Evolutionary conservation across 2,329 filamentous ascomycete species (phyloP).

Genomic region (Cladophialophora exuberans): DNA sequence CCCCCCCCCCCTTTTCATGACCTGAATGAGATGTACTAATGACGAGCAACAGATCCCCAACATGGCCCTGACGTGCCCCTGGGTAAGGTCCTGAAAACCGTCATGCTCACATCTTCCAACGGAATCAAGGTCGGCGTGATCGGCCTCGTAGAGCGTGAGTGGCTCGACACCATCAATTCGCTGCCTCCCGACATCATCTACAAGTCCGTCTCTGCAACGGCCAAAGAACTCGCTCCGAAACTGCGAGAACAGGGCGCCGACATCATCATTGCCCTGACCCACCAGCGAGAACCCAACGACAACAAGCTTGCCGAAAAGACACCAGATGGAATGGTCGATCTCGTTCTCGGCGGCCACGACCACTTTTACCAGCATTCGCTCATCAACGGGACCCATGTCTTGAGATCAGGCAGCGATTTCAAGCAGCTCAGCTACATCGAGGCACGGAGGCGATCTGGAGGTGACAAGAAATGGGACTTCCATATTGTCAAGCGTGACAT

Average conservation of each 20-base stretch:
- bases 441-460: slow-evolving; percentile 57
- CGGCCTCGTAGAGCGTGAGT: slow-evolving; percentile 83
- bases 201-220: slow-evolving; percentile 75
- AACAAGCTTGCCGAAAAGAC: slow-evolving; percentile 77
- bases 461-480: slow-evolving; percentile 71
- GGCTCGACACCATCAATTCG: slow-evolving; percentile 86
- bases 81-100: slow-evolving; percentile 73
- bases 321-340: slow-evolving; percentile 73
- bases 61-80: slow-evolving; percentile 75
- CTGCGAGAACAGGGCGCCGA: slow-evolving; percentile 78
- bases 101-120: slow-evolving; percentile 77
- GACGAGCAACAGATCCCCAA: slow-evolving; percentile 77
- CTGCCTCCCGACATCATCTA: slow-evolving; percentile 82
- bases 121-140: slow-evolving; percentile 85
- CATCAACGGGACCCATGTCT: slow-evolving; percentile 77
- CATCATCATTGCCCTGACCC: slow-evolving; percentile 79
- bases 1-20: no score
- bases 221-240: slow-evolving; percentile 72
- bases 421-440: slow-evolving; percentile 91
- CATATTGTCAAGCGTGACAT: slow-evolving; percentile 76
- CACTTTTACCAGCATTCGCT: slow-evolving; percentile 82
- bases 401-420: slow-evolving; percentile 90
- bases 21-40: slow-evolving; percentile 24
- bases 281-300: slow-evolving; percentile 88
- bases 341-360: slow-evolving; percentile 87